Evolutionary conservation across 345 rosid species (phyloP).

Genomic region (Arabis alpina): DNA sequence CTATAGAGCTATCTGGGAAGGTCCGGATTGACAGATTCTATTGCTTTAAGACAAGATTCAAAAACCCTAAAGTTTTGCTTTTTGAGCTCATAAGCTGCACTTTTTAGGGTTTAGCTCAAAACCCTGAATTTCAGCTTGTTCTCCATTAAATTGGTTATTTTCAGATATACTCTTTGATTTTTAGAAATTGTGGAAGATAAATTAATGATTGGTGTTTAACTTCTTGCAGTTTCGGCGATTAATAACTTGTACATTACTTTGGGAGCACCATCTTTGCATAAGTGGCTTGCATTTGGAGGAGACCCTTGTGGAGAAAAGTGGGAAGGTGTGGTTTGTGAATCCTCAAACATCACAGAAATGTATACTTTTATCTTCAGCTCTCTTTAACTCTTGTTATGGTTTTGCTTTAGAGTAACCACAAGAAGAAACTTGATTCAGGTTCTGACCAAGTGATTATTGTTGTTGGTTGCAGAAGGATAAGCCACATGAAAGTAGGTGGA

Average conservation of each 20-base stretch:
- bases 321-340: slow-evolving; percentile 87
- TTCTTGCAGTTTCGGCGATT: slow-evolving; percentile 66
- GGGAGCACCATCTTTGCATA: slow-evolving; percentile 63
- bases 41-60: neutral
- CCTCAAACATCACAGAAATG: slow-evolving; percentile 78
- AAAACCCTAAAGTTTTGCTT: slow-evolving; percentile 25
- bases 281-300: slow-evolving; percentile 85
- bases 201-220: slow-evolving; percentile 1
- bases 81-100: slow-evolving; percentile 18
- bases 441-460: slow-evolving; percentile 35
- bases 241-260: slow-evolving; percentile 66
- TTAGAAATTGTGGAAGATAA: neutral
- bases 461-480: slow-evolving; percentile 64
- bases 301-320: slow-evolving; percentile 90
- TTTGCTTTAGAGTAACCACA: slow-evolving; percentile 28
- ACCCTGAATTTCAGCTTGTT: neutral
- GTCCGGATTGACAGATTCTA: slow-evolving; percentile 13
- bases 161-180: neutral
- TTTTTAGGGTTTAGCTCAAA: slow-evolving; percentile 38
- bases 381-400: slow-evolving; percentile 29
- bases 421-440: slow-evolving; percentile 15
- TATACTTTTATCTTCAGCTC: slow-evolving; percentile 32
- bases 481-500: slow-evolving; percentile 68
- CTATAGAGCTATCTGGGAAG: neutral
- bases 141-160: neutral